Evolutionary conservation across 2,329 filamentous ascomycete genomes (phyloP).

Genomic region (Clonostachys chloroleuca): DNA sequence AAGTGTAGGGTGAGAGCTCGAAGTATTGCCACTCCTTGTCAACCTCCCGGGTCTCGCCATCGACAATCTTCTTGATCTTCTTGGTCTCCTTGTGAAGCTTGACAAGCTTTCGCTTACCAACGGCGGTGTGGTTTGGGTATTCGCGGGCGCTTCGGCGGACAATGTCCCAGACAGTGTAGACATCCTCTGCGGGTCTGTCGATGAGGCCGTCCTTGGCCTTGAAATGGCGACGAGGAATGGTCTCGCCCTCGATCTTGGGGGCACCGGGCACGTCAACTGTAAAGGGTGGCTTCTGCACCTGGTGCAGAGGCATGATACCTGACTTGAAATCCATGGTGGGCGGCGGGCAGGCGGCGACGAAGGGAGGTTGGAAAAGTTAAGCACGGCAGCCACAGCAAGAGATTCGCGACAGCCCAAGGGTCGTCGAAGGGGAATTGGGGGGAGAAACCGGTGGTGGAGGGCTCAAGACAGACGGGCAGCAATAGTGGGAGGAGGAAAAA

Average conservation of each 20-base stretch:
- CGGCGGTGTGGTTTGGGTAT: slow-evolving; percentile 58
- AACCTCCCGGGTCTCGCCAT: slow-evolving; percentile 73
- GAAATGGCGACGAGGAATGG: slow-evolving; percentile 73
- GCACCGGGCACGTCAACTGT: slow-evolving; percentile 68
- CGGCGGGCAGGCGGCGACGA: not conserved
- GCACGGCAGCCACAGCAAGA: no score
- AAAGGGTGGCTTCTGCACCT: slow-evolving; percentile 68
- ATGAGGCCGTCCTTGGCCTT: slow-evolving; percentile 67
- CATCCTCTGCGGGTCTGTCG: slow-evolving; percentile 60
- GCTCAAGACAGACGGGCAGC: no score
- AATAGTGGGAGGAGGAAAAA: no score
- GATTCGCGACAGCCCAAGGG: no score
- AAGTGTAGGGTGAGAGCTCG: slow-evolving; percentile 75
- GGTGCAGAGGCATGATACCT: slow-evolving; percentile 47
- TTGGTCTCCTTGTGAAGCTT: slow-evolving; percentile 79
- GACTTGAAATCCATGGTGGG: slow-evolving; percentile 22
- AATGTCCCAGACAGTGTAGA: slow-evolving; percentile 76
- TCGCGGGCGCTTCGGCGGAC: slow-evolving; percentile 62
- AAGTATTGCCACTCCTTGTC: slow-evolving; percentile 92
- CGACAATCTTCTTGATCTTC: slow-evolving; percentile 83
- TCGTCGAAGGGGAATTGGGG: no score
- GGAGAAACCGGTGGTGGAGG: no score
- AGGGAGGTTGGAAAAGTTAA: no score
- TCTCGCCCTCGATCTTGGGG: slow-evolving; percentile 72
- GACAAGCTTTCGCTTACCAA: slow-evolving; percentile 71